These are phyloP conservation scores for Mycena pura DNA, from an alignment of 768 basidiomycete species.

Conservation along the genomic window DNA sequence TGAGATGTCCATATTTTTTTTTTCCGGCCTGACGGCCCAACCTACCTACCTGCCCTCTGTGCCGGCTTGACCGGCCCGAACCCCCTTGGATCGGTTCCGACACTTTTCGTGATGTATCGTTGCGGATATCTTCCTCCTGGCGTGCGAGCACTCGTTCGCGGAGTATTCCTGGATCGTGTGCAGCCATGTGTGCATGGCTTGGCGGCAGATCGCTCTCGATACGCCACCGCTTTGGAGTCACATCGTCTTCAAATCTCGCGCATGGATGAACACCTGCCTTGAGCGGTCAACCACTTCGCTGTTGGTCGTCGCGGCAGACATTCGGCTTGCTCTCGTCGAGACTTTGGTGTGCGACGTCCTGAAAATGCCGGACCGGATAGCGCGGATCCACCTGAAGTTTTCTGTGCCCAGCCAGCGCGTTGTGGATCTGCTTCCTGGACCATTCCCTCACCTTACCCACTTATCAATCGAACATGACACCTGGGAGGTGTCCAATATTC, in stretches of 20 bases:
- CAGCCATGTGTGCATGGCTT: not conserved
- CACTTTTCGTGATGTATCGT: not conserved
- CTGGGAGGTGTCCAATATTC: not conserved
- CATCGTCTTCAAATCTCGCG: slow-evolving; percentile 6
- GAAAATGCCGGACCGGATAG: not conserved
- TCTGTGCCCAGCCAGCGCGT: not conserved
- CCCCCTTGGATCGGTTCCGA: too few relatives aligned
- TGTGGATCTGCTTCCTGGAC: not conserved
- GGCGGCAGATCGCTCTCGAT: slow-evolving; percentile 6
- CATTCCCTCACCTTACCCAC: not conserved
- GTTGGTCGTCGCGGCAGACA: not conserved
- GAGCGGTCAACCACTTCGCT: not conserved
- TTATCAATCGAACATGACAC: not conserved
- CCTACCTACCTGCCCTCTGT: too few relatives aligned
- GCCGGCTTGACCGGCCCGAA: too few relatives aligned
- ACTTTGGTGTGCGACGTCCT: not conserved
- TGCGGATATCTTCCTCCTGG: not conserved
- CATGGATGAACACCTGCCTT: not conserved
- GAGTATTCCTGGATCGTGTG: not conserved
- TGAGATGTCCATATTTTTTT: too few relatives aligned
- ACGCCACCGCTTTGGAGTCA: slow-evolving; percentile 1
- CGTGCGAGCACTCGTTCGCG: not conserved
- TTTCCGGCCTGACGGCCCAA: too few relatives aligned
- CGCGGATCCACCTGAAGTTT: not conserved
- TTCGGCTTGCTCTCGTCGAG: not conserved